Evolutionary conservation across 208 protist genomes (phyloP), one percentile per base, ranked within the genome.

Genomic region (Herpetomonas samuelpessoai): DNA sequence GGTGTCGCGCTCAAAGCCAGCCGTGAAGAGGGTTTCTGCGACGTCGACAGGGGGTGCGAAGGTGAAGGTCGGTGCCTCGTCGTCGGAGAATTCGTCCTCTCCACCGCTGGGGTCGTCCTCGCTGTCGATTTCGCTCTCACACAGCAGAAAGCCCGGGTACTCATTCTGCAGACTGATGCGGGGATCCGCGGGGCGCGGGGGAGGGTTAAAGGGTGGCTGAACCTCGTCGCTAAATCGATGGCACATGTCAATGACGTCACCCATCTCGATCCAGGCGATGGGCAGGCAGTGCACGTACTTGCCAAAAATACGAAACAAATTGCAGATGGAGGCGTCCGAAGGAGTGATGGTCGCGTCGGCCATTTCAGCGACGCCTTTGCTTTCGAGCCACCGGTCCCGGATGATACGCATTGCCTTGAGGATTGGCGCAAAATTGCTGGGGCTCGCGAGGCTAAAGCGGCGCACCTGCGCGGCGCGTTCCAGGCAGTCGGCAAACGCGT

Each of bases 231-330:
- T 84, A 65, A 97, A 95, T 12, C 87, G 83, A 10, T 63, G 69
- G 58, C 86, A 93, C 88, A 96, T 96, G 57, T 93, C 92, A 27
- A 95, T 83, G 35, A 96, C 71, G 51, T 97, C 92, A 6, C 92
- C 92, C 73, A 88, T 93, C 21, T 97, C 92, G 57, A 97, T 88
- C 86, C 90, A 97, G 27, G 83, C 79, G 55, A 97, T 91, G 3
- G 92, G 92, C 39, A 97, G 73, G 1, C 92, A 76, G 53, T 93
- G 84, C 14, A 97, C 66, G 54, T 86, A 92, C 31, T 71, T 62
- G 19, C 89, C 92, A 57, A 97, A 63, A 0, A 81, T 60, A 4
- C 79, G 71, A 65, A 97, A 93, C 0, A 96, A 63, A 55, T 88
- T 72, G 7, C 74, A 86, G 7, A 95, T 39, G 14, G 83, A 83